These are phyloP conservation scores for Rosa persica DNA, from an alignment of 306 rosid species.

Conservation along the genomic window DNA sequence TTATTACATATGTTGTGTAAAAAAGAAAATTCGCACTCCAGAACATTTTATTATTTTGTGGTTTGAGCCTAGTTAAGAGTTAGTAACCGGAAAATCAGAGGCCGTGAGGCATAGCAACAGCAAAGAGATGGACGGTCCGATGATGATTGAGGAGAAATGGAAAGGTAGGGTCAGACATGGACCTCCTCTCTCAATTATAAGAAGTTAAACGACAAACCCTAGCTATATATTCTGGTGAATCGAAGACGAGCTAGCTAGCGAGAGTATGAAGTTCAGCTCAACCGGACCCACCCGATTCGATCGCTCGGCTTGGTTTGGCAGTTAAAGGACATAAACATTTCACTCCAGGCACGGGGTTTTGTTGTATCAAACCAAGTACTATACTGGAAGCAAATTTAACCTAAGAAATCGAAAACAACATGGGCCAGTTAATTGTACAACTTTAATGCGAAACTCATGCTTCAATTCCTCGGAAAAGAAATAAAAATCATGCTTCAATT, in stretches of 20 bases:
- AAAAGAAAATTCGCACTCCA: too few species aligned
- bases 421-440: neutral
- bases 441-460: slow-evolving; percentile 15
- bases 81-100: slow-evolving; percentile 16
- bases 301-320: neutral
- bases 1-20: too few species aligned
- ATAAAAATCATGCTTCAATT: neutral
- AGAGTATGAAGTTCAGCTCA: neutral
- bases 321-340: neutral
- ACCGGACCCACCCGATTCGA: neutral
- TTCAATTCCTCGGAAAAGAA: neutral
- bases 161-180: neutral
- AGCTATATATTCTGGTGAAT: neutral
- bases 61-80: neutral
- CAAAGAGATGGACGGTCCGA: neutral
- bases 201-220: neutral
- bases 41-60: too few species aligned
- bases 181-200: neutral
- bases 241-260: neutral
- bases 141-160: neutral
- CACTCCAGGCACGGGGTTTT: neutral
- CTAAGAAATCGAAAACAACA: neutral
- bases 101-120: neutral
- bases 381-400: neutral
- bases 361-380: neutral